Evolutionary conservation across 805 yeast genomes (phyloP).

Genomic region (Wickerhamomyces alni): DNA sequence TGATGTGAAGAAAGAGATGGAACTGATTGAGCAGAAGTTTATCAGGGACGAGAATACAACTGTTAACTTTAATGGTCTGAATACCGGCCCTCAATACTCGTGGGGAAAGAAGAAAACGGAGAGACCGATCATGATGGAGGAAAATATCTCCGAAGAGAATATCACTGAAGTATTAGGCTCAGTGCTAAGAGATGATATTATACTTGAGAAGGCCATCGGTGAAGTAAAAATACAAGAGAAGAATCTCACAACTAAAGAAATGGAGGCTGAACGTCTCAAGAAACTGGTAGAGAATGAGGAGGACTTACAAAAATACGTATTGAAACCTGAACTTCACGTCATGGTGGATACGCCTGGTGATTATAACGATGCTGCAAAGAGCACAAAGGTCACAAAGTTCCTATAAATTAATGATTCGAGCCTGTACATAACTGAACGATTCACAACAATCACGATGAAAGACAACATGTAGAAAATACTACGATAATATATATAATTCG

Average conservation of each 20-base stretch:
- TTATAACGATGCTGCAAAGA: conserved; percentile 30
- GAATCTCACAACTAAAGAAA: conserved; percentile 11
- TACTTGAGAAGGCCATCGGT: no score
- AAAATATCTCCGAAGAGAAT: conserved; percentile 21
- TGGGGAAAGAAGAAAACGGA: background rate
- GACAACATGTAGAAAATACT: no score
- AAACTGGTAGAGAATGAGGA: conserved; percentile 25
- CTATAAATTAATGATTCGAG: no score
- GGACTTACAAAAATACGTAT: conserved; percentile 22
- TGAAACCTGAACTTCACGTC: conserved; percentile 28
- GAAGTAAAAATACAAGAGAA: conserved; percentile 9
- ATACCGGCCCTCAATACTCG: no score
- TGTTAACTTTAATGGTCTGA: no score
- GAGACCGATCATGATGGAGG: conserved; percentile 14
- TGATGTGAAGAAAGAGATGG: conserved; percentile 36
- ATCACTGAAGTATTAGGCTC: conserved; percentile 12
- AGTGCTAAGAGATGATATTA: background rate
- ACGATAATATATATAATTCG: no score
- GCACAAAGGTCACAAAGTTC: conserved; percentile 30
- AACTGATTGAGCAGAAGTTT: conserved; percentile 29
- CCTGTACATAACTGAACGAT: no score
- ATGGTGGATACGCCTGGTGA: conserved; percentile 36
- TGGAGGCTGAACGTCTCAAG: conserved; percentile 10
- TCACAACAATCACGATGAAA: no score
- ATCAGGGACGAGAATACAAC: conserved; percentile 10